Base-by-base conservation (phyloP, 345 rosid genomes). In the Rhizophora apiculata region DNA sequence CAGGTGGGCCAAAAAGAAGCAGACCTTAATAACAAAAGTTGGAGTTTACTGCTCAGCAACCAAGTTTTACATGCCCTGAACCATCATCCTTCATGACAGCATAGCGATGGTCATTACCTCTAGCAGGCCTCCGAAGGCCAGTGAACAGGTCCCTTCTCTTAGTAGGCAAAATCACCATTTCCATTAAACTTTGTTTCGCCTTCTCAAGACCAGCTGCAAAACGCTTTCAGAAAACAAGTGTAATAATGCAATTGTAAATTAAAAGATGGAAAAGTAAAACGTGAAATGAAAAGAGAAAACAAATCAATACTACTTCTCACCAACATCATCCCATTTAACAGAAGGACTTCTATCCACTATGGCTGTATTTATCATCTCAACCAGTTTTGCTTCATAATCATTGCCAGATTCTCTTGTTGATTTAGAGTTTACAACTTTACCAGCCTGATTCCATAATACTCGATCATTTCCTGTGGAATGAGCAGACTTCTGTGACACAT, bases 1-100 rank as follows among this genome's bases (percentile, higher is more conserved):
- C 98, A 71, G 97, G 98, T 67, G 98, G 98, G 48, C 98, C 97
- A 82, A 94, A 94, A 72, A 94, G 96, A 77, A 94, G 97, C 72
- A 94, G 69, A 71, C 98, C 98, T 93, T 69, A 63, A 74, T 32
- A 71, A 63, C 46, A 81, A 68, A 68, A 27, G n/a, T 37, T 62
- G 58, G 56, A 49, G 20, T 13, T 69, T 68, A 1, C 19, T 21
- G 37, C 39, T 59, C 57, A 69, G 56, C 15, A 65, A 59, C 68
- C 54, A 71, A 66, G 27, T 68, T 15, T 37, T 59, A 27, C n/a
- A 59, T 66, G 22, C 59, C 62, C 36, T 26, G 62, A n/a, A 53
- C 3, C 68, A 20, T 34, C 39, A 30, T 63, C 46, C 32, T 59
- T 59, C 22, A 53, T 16, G 60, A 62, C 18, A 56, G 60, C 60